These are phyloP conservation scores for Silene latifolia DNA, from an alignment of 148 eudicot species.

Conservation along the genomic window DNA sequence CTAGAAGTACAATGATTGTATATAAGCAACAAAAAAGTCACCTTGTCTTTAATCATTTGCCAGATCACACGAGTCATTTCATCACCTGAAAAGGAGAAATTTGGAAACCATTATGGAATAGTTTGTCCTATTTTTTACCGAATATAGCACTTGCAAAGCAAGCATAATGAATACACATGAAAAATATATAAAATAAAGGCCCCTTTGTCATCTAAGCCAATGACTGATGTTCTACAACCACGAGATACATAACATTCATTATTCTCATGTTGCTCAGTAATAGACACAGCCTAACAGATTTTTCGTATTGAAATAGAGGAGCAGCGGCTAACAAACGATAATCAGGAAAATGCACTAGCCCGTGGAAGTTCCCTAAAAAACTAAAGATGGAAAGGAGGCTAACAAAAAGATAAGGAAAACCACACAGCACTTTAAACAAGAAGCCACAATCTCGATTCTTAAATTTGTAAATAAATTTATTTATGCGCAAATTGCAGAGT, in stretches of 20 bases:
- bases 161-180: not conserved
- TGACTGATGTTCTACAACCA: not conserved
- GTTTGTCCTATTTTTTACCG: not conserved
- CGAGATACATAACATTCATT: not conserved
- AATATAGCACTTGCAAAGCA: not conserved
- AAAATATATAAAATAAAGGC: not conserved
- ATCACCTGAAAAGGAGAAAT: constrained; percentile 35
- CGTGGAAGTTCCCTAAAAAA: not conserved
- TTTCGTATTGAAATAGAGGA: not conserved
- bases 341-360: not conserved
- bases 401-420: not conserved
- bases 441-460: not conserved
- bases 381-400: not conserved
- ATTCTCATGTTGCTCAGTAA: not conserved
- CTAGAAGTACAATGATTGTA: not conserved
- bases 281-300: not conserved
- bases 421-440: not conserved
- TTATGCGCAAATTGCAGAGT: too few relatives aligned
- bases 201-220: not conserved
- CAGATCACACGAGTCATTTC: constrained; percentile 55
- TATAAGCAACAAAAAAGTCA: not conserved
- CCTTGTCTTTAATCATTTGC: constrained; percentile 50
- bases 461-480: too few relatives aligned
- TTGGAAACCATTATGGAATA: not conserved
- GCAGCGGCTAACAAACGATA: too few relatives aligned